These are phyloP conservation scores for Aegilops sharonensis DNA, from an alignment of 176 grass and related monocot species.

Conservation along the genomic window DNA sequence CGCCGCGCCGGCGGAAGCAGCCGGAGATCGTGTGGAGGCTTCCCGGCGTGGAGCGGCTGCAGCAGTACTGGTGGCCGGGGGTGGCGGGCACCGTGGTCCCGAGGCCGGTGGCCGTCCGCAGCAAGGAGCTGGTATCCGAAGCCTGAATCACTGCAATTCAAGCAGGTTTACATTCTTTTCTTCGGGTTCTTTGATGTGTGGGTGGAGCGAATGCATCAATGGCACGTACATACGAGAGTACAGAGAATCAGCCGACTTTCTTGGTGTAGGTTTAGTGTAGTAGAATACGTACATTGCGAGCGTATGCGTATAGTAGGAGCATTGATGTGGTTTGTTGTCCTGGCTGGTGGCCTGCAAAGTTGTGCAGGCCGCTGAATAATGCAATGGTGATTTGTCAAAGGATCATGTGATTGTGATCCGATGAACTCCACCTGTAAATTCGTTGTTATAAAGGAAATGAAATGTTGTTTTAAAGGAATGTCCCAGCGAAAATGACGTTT, in stretches of 20 bases:
- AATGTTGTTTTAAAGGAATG: not conserved
- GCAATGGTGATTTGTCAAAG: constrained; percentile 1
- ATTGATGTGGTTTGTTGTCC: not conserved
- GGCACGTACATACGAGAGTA: constrained; percentile 28
- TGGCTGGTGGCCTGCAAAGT: constrained; percentile 20
- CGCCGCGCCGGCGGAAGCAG: constrained; percentile 38
- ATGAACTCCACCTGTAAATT: constrained; percentile 31
- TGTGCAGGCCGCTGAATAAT: constrained; percentile 37
- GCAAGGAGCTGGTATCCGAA: constrained; percentile 59
- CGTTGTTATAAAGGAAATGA: not conserved
- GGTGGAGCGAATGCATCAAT: not conserved
- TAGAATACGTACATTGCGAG: not conserved
- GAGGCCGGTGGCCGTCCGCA: constrained; percentile 13
- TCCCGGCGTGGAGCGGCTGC: constrained; percentile 56
- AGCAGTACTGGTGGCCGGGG: constrained; percentile 71
- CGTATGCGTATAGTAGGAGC: constrained; percentile 6
- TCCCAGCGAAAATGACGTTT: not conserved
- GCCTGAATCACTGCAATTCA: constrained; percentile 5
- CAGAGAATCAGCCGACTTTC: constrained; percentile 15
- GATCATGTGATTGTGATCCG: constrained; percentile 15
- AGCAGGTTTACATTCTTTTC: constrained; percentile 21
- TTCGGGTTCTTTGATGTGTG: constrained; percentile 44
- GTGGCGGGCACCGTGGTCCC: constrained; percentile 41
- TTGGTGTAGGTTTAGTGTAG: constrained; percentile 42
- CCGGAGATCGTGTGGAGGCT: constrained; percentile 53